phyloP scores from a whole-genome alignment of 1,284 basidiomycete genomes.

The Mycosarcoma mackinlayi region DNA sequence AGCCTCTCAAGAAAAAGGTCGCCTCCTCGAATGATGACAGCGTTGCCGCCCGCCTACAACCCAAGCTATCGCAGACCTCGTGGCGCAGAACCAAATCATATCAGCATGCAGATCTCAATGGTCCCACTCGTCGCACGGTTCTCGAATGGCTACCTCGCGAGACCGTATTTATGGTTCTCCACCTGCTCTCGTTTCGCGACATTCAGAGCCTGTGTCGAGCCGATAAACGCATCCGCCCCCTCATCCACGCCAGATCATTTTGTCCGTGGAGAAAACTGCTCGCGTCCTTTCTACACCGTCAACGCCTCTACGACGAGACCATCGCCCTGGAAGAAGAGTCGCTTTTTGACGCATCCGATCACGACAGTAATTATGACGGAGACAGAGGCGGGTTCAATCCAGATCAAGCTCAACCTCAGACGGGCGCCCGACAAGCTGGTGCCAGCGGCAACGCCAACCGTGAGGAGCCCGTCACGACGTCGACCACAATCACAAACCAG shows the following conservation, averaged over 20 bases:
- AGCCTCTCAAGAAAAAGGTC: constrained; percentile 28
- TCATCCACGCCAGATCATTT: constrained; percentile 47
- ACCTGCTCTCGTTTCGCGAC: constrained; percentile 49
- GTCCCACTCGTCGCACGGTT: constrained; percentile 47
- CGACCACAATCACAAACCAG: constrained; percentile 17
- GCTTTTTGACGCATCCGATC: constrained; percentile 14
- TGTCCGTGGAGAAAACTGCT: constrained; percentile 56
- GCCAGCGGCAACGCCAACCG: neutral
- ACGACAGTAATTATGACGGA: constrained; percentile 10
- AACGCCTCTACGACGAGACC: constrained; percentile 40
- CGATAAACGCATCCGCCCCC: constrained; percentile 50
- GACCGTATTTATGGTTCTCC: constrained; percentile 51
- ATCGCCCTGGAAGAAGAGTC: constrained; percentile 35
- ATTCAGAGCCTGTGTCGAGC: constrained; percentile 43
- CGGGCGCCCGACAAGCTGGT: neutral
- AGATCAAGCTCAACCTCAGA: neutral
- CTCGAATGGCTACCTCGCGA: constrained; percentile 60
- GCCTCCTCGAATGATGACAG: constrained; percentile 37
- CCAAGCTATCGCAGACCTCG: constrained; percentile 33
- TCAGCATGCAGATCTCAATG: constrained; percentile 38
- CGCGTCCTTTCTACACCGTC: constrained; percentile 27
- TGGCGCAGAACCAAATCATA: constrained; percentile 45
- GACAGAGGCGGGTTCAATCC: neutral
- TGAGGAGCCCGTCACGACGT: neutral
- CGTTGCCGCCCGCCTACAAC: constrained; percentile 35